phyloP scores from a whole-genome alignment of 2,329 filamentous ascomycete species.

The Alternaria arbusti region DNA sequence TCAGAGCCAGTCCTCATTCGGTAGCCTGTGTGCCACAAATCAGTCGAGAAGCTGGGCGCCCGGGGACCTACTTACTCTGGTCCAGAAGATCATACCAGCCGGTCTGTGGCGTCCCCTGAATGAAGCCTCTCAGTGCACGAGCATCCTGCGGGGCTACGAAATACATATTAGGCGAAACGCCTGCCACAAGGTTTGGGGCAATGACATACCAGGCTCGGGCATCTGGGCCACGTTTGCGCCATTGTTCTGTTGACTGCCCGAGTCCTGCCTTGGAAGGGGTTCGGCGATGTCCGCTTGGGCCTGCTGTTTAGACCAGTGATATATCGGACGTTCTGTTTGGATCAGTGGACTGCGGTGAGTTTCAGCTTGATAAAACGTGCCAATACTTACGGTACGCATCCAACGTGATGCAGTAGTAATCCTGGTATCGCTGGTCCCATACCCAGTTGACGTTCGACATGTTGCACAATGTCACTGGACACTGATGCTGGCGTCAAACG shows the following conservation, averaged over 20 bases:
- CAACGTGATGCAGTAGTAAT: conserved; percentile 13
- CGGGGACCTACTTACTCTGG: background rate
- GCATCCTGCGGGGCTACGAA: background rate
- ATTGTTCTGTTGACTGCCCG: background rate
- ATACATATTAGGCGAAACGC: background rate
- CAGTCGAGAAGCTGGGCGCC: background rate
- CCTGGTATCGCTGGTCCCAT: background rate
- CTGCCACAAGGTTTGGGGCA: background rate
- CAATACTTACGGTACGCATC: background rate
- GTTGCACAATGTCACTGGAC: too few relatives aligned
- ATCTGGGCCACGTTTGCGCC: background rate
- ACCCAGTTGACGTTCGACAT: too few relatives aligned
- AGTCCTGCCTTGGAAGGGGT: background rate
- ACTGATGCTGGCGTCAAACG: too few relatives aligned
- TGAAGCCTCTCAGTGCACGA: background rate
- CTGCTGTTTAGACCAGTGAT: background rate
- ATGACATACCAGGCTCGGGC: background rate
- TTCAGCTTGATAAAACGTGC: too few relatives aligned
- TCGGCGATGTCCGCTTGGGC: too few relatives aligned
- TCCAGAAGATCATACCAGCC: conserved; percentile 18
- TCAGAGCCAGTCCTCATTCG: conserved; percentile 24
- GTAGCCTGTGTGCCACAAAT: conserved; percentile 16
- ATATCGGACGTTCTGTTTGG: background rate
- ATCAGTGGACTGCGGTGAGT: background rate
- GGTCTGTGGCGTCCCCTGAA: background rate